Evolutionary conservation across 495 filamentous ascomycete genomes (phyloP), one percentile per base, ranked within the genome.

Genomic region (Penicillium odoratum): DNA sequence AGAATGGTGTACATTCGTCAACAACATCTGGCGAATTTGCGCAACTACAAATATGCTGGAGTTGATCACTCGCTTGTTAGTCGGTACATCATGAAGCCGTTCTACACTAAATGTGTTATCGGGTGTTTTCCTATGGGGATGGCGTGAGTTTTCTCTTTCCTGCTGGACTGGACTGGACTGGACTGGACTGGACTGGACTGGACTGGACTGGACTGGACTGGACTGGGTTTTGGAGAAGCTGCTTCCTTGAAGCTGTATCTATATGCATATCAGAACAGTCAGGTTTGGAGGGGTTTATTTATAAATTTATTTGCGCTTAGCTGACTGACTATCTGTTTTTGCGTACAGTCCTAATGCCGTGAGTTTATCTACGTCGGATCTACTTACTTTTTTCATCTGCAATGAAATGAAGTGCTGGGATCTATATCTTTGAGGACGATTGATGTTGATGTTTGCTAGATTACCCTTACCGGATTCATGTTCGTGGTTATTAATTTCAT

Each of bases 71-170:
- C 91, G 51, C 78, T 97, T 53, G 76, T 91, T 43, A 98, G 95
- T 63, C 85, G 83, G 59, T 97, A 96, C 73, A 81, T 97, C 57
- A 79, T 98, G 60, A 98, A 98, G 80, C 94, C 94, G 21, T 98
- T 97, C 75, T 98, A 98, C 79, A 96, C 84, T 73, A 88, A 96
- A 75, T 78, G 91, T 60, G 95, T 94, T 64, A 97, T 98, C 75
- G 82, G 91, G 50, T 89, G 86, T 73, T 97, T 98, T 70, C 94
- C 94, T 43, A 89, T 95, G 86, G 89, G 74, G 68, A 98, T 98
- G 94, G 94, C 94, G 79, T 89, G 64, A 78, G 86, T 84, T 55
- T 34, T 51, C 4, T 28, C 29, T 38, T 9, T 38, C 40, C 38
- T 49, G 3, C 42, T 36, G 10, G 11, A n/a, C 6, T 29, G 16